phyloP scores from a whole-genome alignment of 257 asterid genomes.

The Cruciata laevipes region DNA sequence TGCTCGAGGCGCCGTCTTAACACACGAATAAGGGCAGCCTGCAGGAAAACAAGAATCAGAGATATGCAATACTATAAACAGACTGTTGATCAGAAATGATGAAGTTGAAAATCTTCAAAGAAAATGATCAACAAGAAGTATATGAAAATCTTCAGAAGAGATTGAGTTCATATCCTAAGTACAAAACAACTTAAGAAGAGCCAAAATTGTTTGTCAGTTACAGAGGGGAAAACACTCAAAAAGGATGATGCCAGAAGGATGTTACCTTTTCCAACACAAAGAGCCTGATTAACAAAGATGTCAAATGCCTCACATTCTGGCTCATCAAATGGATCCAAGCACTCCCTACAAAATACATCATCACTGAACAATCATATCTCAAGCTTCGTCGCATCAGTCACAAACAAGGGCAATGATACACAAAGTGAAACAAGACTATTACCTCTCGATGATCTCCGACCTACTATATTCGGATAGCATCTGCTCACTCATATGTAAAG shows the following conservation, averaged over 20 bases:
- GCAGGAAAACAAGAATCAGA: conserved; percentile 21
- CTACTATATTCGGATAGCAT: conserved; percentile 59
- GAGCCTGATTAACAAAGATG: conserved; percentile 69
- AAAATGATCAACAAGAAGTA: neutral
- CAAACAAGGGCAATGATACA: neutral
- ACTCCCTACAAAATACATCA: conserved; percentile 48
- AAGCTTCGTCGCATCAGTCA: neutral
- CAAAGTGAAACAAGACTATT: conserved; percentile 1
- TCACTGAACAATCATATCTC: neutral
- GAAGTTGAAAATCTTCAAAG: neutral
- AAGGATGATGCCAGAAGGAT: neutral
- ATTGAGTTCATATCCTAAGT: neutral
- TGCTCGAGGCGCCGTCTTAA: conserved; percentile 69
- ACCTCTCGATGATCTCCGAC: conserved; percentile 82
- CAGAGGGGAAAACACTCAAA: neutral
- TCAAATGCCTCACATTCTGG: conserved; percentile 93
- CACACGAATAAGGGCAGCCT: conserved; percentile 92
- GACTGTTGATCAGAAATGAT: neutral
- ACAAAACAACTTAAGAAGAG: neutral
- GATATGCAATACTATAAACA: neutral
- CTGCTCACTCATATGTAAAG: conserved; percentile 35
- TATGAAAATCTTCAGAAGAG: neutral
- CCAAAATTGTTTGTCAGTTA: neutral
- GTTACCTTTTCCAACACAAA: conserved; percentile 77
- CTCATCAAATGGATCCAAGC: conserved; percentile 78